Percentiles rank a stretch among this genome's conserved stretches.
phyloP scores from a whole-genome alignment of 805 yeast species.

The Jamesozyma lodderae region DNA sequence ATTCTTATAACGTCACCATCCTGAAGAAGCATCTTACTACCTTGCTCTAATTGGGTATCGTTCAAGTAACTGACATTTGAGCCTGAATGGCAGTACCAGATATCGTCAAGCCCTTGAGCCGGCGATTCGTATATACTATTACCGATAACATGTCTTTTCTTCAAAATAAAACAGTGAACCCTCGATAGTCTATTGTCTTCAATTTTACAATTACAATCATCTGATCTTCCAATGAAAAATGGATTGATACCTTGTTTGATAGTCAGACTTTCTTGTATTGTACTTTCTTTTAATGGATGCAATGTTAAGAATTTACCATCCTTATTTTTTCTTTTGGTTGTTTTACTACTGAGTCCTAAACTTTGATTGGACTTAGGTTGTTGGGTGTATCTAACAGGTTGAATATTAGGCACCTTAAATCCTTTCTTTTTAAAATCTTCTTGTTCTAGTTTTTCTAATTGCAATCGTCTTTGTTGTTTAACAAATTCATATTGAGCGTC shows the following conservation, averaged over 20 bases:
- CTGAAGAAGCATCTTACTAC: slow-evolving; percentile 50
- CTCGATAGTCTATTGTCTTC: slow-evolving; percentile 75
- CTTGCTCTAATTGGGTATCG: slow-evolving; percentile 47
- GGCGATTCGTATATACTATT: slow-evolving; percentile 56
- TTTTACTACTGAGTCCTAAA: slow-evolving; percentile 2
- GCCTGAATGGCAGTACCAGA: slow-evolving; percentile 74
- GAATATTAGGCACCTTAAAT: slow-evolving; percentile 24
- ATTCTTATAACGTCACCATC: slow-evolving; percentile 60
- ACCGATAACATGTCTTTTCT: slow-evolving; percentile 54
- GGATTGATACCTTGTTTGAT: slow-evolving; percentile 62
- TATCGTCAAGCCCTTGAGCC: slow-evolving; percentile 61
- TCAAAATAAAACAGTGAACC: slow-evolving; percentile 63
- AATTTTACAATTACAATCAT: slow-evolving; percentile 49
- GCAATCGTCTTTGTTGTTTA: slow-evolving; percentile 12
- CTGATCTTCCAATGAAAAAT: slow-evolving; percentile 66
- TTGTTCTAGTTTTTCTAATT: slow-evolving; percentile 10
- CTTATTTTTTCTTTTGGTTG: slow-evolving; percentile 12
- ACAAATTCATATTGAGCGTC: slow-evolving; percentile 27
- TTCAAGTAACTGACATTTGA: slow-evolving; percentile 75
- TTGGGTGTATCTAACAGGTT: slow-evolving; percentile 25
- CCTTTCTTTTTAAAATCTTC: slow-evolving; percentile 12
- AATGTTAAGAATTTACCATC: slow-evolving; percentile 57
- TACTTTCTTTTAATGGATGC: slow-evolving; percentile 41
- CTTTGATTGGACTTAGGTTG: slow-evolving; percentile 10
- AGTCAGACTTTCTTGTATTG: slow-evolving; percentile 39